These are phyloP conservation scores for Calocera viscosa DNA, from an alignment of 768 basidiomycete genomes.

Conservation along the genomic window DNA sequence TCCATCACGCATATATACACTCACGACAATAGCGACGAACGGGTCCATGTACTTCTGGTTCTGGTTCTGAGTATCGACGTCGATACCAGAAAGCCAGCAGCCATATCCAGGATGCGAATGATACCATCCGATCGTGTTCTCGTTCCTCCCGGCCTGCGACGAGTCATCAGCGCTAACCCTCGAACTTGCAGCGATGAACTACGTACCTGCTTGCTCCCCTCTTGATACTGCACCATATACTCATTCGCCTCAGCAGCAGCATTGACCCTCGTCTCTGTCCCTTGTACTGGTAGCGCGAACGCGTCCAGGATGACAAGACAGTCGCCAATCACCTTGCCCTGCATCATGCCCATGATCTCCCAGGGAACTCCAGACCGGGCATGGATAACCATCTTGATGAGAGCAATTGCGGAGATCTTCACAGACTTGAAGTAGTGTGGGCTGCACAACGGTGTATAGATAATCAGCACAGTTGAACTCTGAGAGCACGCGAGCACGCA, in stretches of 20 bases:
- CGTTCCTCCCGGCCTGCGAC: constrained; percentile 22
- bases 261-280: constrained; percentile 96
- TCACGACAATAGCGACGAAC: constrained; percentile 89
- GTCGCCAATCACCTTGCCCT: constrained; percentile 72
- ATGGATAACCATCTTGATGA: constrained; percentile 51
- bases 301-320: constrained; percentile 72
- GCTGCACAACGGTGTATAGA: constrained; percentile 29
- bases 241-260: constrained; percentile 92
- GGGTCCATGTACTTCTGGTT: constrained; percentile 94
- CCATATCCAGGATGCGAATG: constrained; percentile 98
- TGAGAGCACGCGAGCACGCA: constrained; percentile 26
- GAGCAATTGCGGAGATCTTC: constrained; percentile 37
- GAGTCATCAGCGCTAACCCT: background rate
- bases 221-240: constrained; percentile 93
- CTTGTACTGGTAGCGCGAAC: constrained; percentile 92
- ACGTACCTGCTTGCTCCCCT: constrained; percentile 63
- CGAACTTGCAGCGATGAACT: background rate
- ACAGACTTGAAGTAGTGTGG: constrained; percentile 61
- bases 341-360: constrained; percentile 99
- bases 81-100: constrained; percentile 98
- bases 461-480: background rate
- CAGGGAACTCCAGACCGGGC: constrained; percentile 93
- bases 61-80: constrained; percentile 90
- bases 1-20: constrained; percentile 23
- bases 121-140: constrained; percentile 93